These are phyloP conservation scores for Aspergillus ochraceus DNA, from an alignment of 2,329 filamentous ascomycete species.

Conservation along the genomic window DNA sequence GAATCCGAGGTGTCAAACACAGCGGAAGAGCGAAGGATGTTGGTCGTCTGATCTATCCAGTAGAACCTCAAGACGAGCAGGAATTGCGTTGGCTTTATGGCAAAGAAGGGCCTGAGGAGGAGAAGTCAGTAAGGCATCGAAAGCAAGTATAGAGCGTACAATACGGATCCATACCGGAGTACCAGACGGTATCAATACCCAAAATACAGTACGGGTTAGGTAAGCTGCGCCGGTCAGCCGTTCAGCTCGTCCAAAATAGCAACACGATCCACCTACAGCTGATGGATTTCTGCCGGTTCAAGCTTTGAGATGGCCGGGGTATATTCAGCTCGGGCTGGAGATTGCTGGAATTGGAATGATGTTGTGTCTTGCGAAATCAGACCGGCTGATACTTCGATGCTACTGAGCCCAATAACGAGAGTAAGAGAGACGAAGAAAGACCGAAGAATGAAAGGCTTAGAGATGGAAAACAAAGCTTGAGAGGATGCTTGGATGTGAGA, in stretches of 20 bases:
- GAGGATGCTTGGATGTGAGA: neutral
- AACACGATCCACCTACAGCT: neutral
- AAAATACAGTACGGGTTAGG: neutral
- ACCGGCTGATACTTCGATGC: slow-evolving; percentile 9
- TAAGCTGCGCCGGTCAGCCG: no score
- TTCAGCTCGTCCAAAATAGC: slow-evolving; percentile 13
- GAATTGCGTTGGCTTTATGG: no score
- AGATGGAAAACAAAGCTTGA: no score
- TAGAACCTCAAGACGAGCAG: no score
- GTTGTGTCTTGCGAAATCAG: neutral
- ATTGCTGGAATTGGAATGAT: neutral
- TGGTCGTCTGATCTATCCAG: no score
- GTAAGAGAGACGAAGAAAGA: neutral
- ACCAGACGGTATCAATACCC: slow-evolving; percentile 15
- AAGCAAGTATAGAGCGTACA: no score
- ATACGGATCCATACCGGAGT: slow-evolving; percentile 7
- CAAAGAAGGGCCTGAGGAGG: no score
- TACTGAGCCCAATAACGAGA: neutral
- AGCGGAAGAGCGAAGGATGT: no score
- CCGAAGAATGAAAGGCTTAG: neutral
- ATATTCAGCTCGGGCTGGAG: no score
- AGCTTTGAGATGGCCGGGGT: neutral
- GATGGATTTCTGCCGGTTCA: no score
- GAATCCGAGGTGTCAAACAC: no score
- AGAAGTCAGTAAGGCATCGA: no score